Evolutionary conservation across 1,284 basidiomycete genomes (phyloP), one percentile per base, ranked within the genome.

Genomic region (Ceratobasidium sp.): DNA sequence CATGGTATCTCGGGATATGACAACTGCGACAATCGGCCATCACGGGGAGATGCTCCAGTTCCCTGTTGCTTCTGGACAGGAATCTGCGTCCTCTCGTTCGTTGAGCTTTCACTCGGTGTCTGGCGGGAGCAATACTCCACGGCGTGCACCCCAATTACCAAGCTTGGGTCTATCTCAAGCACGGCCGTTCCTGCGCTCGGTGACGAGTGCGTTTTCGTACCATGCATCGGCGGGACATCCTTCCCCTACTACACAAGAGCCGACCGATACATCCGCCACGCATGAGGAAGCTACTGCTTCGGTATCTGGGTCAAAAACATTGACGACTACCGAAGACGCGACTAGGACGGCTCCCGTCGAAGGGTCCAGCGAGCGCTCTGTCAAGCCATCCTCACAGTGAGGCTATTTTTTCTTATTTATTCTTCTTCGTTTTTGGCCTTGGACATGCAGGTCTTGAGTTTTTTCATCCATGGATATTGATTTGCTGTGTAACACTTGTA

Each of bases 381-480:
- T 23, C 14, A 74, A 74, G 46, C 48, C 71, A 38, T 54, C 41
- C 20, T 38, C 33, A 1, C 55, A 74, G 20, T 65, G 16, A 69
- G 33, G 33, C 33, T n/a, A 10, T 54, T 55, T 30, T 27, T 44
- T 23, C 65, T 76, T 66, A 67, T 44, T 76, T 65, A 66, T 76
- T 67, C 41, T 55, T 48, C 16, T 74, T 62, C 59, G 59, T 65
- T 62, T 62, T 54, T 52, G 73, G 23, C 67, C 62, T 76, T 67
- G 73, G 73, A 76, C 73, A 55, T 76, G 41, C 64, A 67, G 64
- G 64, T 67, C 73, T 76, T 59, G 69, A 59, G 46, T 46, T 76
- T 65, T 64, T 76, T 67, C 41, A 55, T 55, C 50, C 73, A 76
- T 66, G 73, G 73, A 76, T 76, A 66, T 67, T 76, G 64, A n/a